Evolutionary conservation across 2,329 filamentous ascomycete species (phyloP).

Genomic region (Raffaelea deltoideospora): DNA sequence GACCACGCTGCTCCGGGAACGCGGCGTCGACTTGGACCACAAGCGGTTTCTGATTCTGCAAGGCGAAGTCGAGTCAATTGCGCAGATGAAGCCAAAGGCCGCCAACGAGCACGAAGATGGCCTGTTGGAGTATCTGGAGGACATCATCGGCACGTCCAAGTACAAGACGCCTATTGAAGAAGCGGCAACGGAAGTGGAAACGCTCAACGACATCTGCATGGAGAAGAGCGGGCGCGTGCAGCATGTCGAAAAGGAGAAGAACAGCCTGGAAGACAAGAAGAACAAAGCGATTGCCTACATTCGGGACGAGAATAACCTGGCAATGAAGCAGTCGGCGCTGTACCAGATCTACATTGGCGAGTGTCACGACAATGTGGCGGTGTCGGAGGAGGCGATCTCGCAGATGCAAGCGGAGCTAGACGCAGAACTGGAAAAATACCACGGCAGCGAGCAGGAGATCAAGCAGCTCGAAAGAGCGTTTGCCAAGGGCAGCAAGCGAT

Average conservation of each 20-base stretch:
- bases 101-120: constrained; percentile 92
- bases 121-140: constrained; percentile 88
- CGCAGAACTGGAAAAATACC: constrained; percentile 77
- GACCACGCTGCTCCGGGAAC: constrained; percentile 70
- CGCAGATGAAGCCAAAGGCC: constrained; percentile 97
- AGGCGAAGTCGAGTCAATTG: constrained; percentile 95
- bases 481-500: constrained; percentile 68
- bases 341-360: constrained; percentile 88
- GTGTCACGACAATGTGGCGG: constrained; percentile 73
- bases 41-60: constrained; percentile 96
- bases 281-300: constrained; percentile 83
- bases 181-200: constrained; percentile 76
- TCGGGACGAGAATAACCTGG: constrained; percentile 83
- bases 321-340: constrained; percentile 74
- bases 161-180: constrained; percentile 97
- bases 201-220: constrained; percentile 81
- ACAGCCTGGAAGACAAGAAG: constrained; percentile 87
- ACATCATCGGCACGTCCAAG: constrained; percentile 97
- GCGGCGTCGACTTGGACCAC: constrained; percentile 90
- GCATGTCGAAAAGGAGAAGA: constrained; percentile 96
- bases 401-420: constrained; percentile 82
- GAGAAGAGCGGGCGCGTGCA: constrained; percentile 94
- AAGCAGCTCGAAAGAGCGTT: constrained; percentile 78
- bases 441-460: constrained; percentile 79
- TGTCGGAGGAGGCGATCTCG: constrained; percentile 78